Evolutionary conservation across 495 filamentous ascomycete species (phyloP).

Genomic region (Zalerion maritima): DNA sequence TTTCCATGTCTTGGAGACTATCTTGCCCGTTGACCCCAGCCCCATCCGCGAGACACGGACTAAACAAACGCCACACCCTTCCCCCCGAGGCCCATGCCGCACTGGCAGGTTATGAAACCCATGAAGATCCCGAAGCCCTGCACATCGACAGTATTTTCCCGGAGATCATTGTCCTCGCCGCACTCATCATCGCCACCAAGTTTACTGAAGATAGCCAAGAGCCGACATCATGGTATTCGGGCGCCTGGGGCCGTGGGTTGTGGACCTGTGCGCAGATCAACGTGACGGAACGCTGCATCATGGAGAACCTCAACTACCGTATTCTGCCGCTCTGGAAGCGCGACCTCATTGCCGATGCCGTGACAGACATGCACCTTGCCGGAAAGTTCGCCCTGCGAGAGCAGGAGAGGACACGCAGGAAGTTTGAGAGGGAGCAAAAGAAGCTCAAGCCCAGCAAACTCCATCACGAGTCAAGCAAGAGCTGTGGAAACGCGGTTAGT

Average conservation of each 20-base stretch:
- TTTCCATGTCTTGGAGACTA: constrained; percentile 37
- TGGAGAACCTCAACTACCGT: constrained; percentile 38
- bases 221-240: constrained; percentile 26
- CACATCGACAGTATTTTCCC: constrained; percentile 40
- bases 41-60: background rate
- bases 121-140: constrained; percentile 9
- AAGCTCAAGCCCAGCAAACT: too few species aligned
- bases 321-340: constrained; percentile 36
- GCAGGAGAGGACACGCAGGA: constrained; percentile 5
- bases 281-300: constrained; percentile 36
- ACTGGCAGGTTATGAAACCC: too few species aligned
- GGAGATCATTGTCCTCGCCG: constrained; percentile 35
- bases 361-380: constrained; percentile 39
- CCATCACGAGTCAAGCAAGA: too few species aligned
- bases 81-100: too few species aligned
- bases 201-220: constrained; percentile 35
- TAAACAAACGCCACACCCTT: constrained; percentile 32
- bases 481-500: too few species aligned
- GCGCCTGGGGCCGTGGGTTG: constrained; percentile 28
- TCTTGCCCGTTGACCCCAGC: constrained; percentile 24
- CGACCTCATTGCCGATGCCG: constrained; percentile 29
- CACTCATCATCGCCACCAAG: constrained; percentile 36
- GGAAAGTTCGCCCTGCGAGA: constrained; percentile 19
- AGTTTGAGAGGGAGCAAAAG: background rate
- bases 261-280: constrained; percentile 42